Conservation (phyloP, 805 yeast species). For the Yarrowia deformans region DNA sequence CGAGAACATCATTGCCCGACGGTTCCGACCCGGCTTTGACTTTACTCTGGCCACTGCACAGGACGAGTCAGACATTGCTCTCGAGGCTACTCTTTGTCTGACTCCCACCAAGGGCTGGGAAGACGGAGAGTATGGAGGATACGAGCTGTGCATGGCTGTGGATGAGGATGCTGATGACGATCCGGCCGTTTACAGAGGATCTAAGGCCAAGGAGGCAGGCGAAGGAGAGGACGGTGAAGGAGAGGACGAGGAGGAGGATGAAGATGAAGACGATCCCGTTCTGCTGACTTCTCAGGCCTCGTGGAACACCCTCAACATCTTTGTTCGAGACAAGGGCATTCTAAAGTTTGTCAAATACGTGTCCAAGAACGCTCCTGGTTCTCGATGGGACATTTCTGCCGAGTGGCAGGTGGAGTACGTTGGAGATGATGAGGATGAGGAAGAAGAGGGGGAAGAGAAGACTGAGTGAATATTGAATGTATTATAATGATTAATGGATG, state of each 20-base stretch:
- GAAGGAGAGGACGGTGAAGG: slow-evolving; percentile 60
- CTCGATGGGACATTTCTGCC: slow-evolving; percentile 87
- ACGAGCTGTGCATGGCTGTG: slow-evolving; percentile 81
- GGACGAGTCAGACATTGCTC: slow-evolving; percentile 50
- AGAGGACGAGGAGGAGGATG: slow-evolving; percentile 49
- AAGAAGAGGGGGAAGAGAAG: slow-evolving; percentile 14
- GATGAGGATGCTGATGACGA: slow-evolving; percentile 63
- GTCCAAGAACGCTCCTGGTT: slow-evolving; percentile 84
- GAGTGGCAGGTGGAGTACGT: slow-evolving; percentile 75
- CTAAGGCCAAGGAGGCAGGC: slow-evolving; percentile 57
- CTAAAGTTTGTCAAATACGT: slow-evolving; percentile 92
- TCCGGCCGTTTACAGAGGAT: slow-evolving; percentile 78
- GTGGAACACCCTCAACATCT: slow-evolving; percentile 81
- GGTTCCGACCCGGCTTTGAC: slow-evolving; percentile 95
- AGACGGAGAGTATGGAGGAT: slow-evolving; percentile 89
- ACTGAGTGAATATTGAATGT: neutral
- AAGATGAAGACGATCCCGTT: slow-evolving; percentile 75
- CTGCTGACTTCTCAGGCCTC: slow-evolving; percentile 78
- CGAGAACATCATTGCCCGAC: slow-evolving; percentile 74
- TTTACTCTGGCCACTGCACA: slow-evolving; percentile 83
- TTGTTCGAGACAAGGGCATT: slow-evolving; percentile 84
- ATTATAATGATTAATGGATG: slow-evolving; percentile 4
- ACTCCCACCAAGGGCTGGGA: slow-evolving; percentile 90
- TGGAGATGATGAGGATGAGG: slow-evolving; percentile 55
- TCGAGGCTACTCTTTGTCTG: slow-evolving; percentile 82